Percentiles rank a stretch among this genome's conserved stretches.
Evolutionary conservation across 257 asterid genomes (phyloP).

Genomic region (Primulina tabacum): DNA sequence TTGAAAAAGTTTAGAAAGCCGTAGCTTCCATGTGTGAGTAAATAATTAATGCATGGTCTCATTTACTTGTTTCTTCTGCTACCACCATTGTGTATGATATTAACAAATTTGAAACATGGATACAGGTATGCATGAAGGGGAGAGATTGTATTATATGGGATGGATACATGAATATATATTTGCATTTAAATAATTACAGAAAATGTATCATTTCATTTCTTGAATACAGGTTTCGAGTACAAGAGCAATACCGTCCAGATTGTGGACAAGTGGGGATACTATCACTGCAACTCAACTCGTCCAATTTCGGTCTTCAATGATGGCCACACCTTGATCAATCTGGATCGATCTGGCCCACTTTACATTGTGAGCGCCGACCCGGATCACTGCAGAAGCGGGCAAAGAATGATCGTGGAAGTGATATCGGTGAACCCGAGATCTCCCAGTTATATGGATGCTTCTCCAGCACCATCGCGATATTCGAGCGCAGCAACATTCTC

Average conservation of each 20-base stretch:
- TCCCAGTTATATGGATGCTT: constrained; percentile 5
- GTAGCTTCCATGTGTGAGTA: too few species aligned
- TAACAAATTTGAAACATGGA: too few species aligned
- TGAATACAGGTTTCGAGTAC: constrained; percentile 56
- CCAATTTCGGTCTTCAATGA: constrained; percentile 47
- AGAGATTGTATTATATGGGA: too few species aligned
- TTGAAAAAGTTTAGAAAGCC: too few species aligned
- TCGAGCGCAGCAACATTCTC: constrained; percentile 22
- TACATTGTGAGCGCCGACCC: constrained; percentile 55
- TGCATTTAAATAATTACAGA: not conserved
- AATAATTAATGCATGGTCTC: too few species aligned
- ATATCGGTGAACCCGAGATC: constrained; percentile 29
- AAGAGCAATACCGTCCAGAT: constrained; percentile 58
- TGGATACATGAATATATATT: too few species aligned
- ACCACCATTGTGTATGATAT: too few species aligned
- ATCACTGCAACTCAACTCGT: constrained; percentile 62
- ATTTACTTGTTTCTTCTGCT: too few species aligned
- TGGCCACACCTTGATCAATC: constrained; percentile 47
- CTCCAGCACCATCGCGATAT: constrained; percentile 35
- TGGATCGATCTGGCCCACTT: constrained; percentile 43
- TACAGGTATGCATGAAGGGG: too few species aligned
- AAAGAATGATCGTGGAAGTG: constrained; percentile 51
- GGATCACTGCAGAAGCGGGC: constrained; percentile 59
- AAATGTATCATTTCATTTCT: not conserved
- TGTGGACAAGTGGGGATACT: constrained; percentile 72